Conservation (phyloP, 164 flowering plant genomes). For the Protea cynaroides region DNA sequence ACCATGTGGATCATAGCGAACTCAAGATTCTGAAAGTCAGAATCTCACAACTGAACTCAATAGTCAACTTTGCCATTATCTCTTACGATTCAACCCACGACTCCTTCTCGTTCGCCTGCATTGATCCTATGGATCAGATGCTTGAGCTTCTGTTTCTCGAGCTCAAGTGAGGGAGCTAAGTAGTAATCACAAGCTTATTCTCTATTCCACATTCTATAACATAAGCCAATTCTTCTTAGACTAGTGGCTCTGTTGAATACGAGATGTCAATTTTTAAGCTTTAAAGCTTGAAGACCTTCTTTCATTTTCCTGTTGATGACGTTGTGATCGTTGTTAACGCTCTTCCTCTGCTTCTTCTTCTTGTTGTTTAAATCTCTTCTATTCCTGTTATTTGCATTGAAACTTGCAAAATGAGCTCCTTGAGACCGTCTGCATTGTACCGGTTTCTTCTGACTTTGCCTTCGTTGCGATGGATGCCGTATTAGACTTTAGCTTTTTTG, state of each 20-base stretch:
- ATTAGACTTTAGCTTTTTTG: constrained; percentile 31
- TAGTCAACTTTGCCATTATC: not conserved
- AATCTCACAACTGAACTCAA: no score
- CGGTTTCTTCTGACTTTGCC: constrained; percentile 13
- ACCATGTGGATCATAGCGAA: no score
- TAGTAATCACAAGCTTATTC: not conserved
- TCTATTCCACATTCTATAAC: constrained; percentile 8
- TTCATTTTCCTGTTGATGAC: not conserved
- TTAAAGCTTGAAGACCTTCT: constrained; percentile 12
- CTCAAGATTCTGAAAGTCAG: no score
- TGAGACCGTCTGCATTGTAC: constrained; percentile 21
- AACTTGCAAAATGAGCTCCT: constrained; percentile 25
- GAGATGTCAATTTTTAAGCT: constrained; percentile 14
- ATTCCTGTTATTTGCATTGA: not conserved
- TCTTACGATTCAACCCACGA: no score
- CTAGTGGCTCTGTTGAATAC: constrained; percentile 15
- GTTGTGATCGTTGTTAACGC: not conserved
- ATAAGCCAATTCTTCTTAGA: constrained; percentile 4
- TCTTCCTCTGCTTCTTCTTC: not conserved
- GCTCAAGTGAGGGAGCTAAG: constrained; percentile 8
- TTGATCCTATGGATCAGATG: constrained; percentile 3
- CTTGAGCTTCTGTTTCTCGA: constrained; percentile 12
- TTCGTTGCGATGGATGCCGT: constrained; percentile 32
- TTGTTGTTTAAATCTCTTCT: not conserved
- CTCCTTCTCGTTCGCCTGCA: not conserved